phyloP scores from a whole-genome alignment of 768 basidiomycete species.

The Tephrocybe sp. region DNA sequence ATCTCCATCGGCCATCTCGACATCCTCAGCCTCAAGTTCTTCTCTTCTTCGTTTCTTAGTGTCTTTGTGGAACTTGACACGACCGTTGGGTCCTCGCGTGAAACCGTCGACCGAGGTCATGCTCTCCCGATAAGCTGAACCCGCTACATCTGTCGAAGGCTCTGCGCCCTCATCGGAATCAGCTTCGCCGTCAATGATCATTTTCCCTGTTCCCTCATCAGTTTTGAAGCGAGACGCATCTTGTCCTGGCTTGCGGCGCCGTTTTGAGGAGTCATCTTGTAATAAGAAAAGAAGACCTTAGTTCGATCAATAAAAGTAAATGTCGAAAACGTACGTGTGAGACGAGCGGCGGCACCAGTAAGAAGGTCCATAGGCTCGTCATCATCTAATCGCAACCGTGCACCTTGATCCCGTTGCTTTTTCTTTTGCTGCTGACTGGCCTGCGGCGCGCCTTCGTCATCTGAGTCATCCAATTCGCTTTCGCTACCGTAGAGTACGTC shows the following conservation, averaged over 20 bases:
- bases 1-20: conserved; percentile 77
- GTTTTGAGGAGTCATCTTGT: conserved; percentile 42
- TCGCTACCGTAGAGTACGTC: conserved; percentile 97
- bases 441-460: conserved; percentile 46
- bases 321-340: conserved; percentile 57
- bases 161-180: conserved; percentile 42
- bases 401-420: conserved; percentile 35
- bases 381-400: conserved; percentile 79
- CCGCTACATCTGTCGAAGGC: conserved; percentile 52
- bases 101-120: conserved; percentile 88
- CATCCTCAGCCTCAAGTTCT: conserved; percentile 58
- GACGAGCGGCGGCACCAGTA: conserved; percentile 67
- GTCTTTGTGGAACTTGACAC: conserved; percentile 94
- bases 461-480: conserved; percentile 78
- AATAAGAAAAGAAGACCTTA: background rate
- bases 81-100: conserved; percentile 78
- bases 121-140: conserved; percentile 80
- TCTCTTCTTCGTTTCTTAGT: conserved; percentile 89
- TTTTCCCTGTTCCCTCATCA: conserved; percentile 78
- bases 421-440: conserved; percentile 26
- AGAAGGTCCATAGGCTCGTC: conserved; percentile 96
- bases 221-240: conserved; percentile 86
- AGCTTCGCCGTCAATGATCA: conserved; percentile 66
- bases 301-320: background rate
- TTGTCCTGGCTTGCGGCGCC: conserved; percentile 77